Percentiles rank a stretch among this genome's conserved stretches.
Conservation (phyloP, 257 asterid genomes). For the Solanum sejunctum region DNA sequence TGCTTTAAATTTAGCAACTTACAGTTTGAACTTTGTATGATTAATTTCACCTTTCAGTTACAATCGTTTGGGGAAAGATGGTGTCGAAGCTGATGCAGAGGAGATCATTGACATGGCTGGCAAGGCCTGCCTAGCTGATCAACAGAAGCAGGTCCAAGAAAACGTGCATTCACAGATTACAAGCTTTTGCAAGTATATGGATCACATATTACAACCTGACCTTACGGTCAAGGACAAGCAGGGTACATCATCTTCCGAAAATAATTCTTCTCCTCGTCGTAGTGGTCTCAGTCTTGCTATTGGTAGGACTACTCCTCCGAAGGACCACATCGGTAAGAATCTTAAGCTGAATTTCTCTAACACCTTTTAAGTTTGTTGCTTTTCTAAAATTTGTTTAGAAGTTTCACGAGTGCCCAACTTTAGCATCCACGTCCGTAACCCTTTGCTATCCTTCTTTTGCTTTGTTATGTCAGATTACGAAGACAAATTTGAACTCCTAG, state of each 20-base stretch:
- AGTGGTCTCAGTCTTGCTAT: constrained; percentile 84
- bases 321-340: constrained; percentile 32
- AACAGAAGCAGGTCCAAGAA: constrained; percentile 84
- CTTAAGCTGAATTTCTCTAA: not conserved
- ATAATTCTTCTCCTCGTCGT: constrained; percentile 29
- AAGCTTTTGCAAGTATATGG: constrained; percentile 51
- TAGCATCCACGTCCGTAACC: not conserved
- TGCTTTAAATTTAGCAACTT: not conserved
- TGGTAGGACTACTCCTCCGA: constrained; percentile 33
- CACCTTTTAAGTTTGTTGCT: not conserved
- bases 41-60: constrained; percentile 35
- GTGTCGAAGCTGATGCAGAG: constrained; percentile 68
- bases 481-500: not conserved
- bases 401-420: not conserved
- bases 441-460: not conserved
- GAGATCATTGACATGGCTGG: constrained; percentile 75
- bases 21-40: constrained; percentile 6
- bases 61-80: constrained; percentile 70
- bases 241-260: constrained; percentile 23
- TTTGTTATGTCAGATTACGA: not conserved
- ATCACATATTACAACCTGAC: constrained; percentile 58
- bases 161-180: constrained; percentile 61
- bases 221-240: constrained; percentile 4
- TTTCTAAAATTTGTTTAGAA: not conserved
- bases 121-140: constrained; percentile 56